Conservation (phyloP, 768 basidiomycete species). For the Epithele typhae region DNA sequence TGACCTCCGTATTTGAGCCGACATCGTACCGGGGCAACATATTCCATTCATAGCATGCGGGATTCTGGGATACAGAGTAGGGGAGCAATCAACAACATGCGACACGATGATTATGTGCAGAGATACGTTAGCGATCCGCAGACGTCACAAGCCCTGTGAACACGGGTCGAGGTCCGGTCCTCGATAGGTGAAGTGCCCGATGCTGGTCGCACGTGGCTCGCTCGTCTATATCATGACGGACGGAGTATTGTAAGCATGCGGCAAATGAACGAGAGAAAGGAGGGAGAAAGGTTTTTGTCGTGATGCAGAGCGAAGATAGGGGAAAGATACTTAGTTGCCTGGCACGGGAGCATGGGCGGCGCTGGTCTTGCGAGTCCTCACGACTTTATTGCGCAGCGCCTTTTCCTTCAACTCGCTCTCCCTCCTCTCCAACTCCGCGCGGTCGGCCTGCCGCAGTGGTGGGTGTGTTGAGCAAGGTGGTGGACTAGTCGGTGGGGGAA, state of each 20-base stretch:
- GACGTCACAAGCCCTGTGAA: too few species aligned
- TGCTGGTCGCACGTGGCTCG: too few species aligned
- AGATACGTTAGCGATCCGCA: constrained; percentile 11
- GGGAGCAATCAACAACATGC: constrained; percentile 11
- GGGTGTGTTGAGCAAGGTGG: too few species aligned
- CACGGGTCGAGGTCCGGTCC: too few species aligned
- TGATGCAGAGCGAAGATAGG: too few species aligned
- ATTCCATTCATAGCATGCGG: constrained; percentile 5
- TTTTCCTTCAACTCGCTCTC: constrained; percentile 81
- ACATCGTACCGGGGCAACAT: not conserved
- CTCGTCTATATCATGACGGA: constrained; percentile 2
- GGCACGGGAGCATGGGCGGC: not conserved
- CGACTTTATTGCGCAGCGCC: constrained; percentile 80
- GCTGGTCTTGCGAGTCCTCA: constrained; percentile 57
- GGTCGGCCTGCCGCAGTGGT: constrained; percentile 9
- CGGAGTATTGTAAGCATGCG: constrained; percentile 3
- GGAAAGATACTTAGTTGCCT: not conserved
- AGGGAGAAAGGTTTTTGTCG: not conserved
- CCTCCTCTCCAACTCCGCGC: constrained; percentile 53
- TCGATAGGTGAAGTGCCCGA: too few species aligned
- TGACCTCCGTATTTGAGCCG: too few species aligned
- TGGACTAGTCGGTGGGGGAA: not conserved
- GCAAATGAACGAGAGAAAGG: not conserved
- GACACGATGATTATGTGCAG: not conserved
- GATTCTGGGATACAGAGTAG: constrained; percentile 3